A percentile compares a stretch with the other conserved stretches of the same genome.
Evolutionary conservation across 768 basidiomycete species (phyloP).

Genomic region (Porphyrellus cyaneotinctus): DNA sequence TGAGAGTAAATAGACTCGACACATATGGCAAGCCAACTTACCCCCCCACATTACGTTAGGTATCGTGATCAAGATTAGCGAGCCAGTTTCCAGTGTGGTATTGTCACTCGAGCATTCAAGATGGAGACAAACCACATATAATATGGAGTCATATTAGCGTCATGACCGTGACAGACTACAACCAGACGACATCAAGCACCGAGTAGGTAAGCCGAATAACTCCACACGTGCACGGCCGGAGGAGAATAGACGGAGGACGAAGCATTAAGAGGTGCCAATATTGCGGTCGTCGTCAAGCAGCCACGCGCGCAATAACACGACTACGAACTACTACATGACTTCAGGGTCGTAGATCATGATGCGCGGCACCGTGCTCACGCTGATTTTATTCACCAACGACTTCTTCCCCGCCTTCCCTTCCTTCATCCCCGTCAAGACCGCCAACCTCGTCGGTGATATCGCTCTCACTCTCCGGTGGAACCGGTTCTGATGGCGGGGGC

Average conservation of each 20-base stretch:
- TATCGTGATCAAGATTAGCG: background rate
- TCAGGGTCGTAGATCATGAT: conserved; percentile 9
- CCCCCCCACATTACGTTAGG: background rate
- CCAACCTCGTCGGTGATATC: conserved; percentile 33
- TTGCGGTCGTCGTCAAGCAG: conserved; percentile 13
- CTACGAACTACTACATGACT: background rate
- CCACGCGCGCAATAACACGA: background rate
- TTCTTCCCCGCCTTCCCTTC: conserved; percentile 12
- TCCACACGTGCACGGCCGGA: background rate
- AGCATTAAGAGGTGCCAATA: background rate
- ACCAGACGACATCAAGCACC: background rate
- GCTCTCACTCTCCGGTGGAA: conserved; percentile 32
- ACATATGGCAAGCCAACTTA: too few species aligned
- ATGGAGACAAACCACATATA: background rate
- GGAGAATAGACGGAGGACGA: conserved; percentile 20
- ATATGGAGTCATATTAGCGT: background rate
- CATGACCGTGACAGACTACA: background rate
- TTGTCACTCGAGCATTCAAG: background rate
- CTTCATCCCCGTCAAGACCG: conserved; percentile 20
- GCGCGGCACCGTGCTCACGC: conserved; percentile 18
- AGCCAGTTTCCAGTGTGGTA: background rate
- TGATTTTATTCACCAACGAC: conserved; percentile 5
- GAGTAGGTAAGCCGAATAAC: background rate
- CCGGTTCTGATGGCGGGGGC: conserved; percentile 30
- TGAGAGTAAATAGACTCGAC: too few species aligned